Conservation (phyloP, 1,284 basidiomycete genomes). For the Inonotus hispidus region DNA sequence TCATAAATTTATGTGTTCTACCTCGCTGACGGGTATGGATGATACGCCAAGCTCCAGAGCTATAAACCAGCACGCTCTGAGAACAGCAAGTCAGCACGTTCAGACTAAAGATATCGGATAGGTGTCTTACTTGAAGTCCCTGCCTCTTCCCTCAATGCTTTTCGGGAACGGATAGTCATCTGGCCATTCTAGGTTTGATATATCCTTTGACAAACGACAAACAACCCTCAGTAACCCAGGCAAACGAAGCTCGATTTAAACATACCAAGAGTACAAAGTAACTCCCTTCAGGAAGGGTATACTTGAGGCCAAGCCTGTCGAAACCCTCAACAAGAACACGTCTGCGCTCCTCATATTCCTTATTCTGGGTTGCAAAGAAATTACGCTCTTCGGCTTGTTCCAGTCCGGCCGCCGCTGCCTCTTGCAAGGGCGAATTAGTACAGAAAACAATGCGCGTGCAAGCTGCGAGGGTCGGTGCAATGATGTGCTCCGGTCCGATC, state of each 20-base stretch:
- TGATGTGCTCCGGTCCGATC: slow-evolving; percentile 81
- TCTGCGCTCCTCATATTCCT: slow-evolving; percentile 81
- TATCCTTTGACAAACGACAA: slow-evolving; percentile 61
- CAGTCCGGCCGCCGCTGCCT: slow-evolving; percentile 85
- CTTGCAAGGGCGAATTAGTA: slow-evolving; percentile 87
- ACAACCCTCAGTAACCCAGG: background rate
- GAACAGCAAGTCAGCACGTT: background rate
- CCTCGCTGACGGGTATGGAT: slow-evolving; percentile 90
- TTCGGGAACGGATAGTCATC: slow-evolving; percentile 80
- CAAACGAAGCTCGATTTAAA: background rate
- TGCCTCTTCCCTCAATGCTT: slow-evolving; percentile 72
- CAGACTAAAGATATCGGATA: slow-evolving; percentile 18
- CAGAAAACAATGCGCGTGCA: slow-evolving; percentile 95
- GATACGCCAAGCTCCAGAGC: slow-evolving; percentile 86
- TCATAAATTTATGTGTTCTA: slow-evolving; percentile 27
- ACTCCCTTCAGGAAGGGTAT: slow-evolving; percentile 82
- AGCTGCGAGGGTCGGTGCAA: slow-evolving; percentile 83
- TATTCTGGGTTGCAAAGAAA: slow-evolving; percentile 78
- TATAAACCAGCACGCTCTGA: slow-evolving; percentile 86
- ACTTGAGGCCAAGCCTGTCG: slow-evolving; percentile 81
- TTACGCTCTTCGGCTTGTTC: slow-evolving; percentile 66
- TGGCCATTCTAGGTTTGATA: slow-evolving; percentile 77
- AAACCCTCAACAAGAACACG: slow-evolving; percentile 71
- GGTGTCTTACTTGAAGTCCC: slow-evolving; percentile 73
- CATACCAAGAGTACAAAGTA: slow-evolving; percentile 84